Evolutionary conservation across 2,329 filamentous ascomycete genomes (phyloP).

Genomic region (Meredithiella fracta): DNA sequence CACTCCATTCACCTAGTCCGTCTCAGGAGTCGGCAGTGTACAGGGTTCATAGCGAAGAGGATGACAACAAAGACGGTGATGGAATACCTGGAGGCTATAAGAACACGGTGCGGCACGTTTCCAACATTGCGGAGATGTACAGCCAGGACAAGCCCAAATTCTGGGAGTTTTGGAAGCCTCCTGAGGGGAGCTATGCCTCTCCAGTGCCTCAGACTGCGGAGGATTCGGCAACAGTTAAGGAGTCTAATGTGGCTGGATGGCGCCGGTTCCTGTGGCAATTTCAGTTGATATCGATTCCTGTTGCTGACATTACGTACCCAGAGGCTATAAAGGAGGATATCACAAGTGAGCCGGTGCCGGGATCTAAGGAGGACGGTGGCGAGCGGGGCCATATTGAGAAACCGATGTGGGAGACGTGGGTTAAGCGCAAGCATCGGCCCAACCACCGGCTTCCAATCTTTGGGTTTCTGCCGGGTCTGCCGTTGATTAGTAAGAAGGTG

Average conservation of each 20-base stretch:
- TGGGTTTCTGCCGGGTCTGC: slow-evolving; percentile 61
- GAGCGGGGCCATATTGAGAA: slow-evolving; percentile 36
- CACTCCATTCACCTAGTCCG: slow-evolving; percentile 8
- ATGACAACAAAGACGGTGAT: not conserved
- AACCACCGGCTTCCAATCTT: slow-evolving; percentile 59
- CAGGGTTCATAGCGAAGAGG: slow-evolving; percentile 6
- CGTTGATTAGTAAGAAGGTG: slow-evolving; percentile 71
- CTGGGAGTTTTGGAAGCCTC: slow-evolving; percentile 51
- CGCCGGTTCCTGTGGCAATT: slow-evolving; percentile 18
- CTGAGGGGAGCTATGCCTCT: slow-evolving; percentile 42
- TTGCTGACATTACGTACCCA: slow-evolving; percentile 40
- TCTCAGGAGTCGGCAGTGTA: slow-evolving; percentile 8
- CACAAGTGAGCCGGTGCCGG: slow-evolving; percentile 20
- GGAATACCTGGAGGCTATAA: slow-evolving; percentile 18
- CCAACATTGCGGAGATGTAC: slow-evolving; percentile 34
- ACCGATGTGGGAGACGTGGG: slow-evolving; percentile 62
- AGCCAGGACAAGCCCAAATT: slow-evolving; percentile 31
- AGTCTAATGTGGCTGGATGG: slow-evolving; percentile 30
- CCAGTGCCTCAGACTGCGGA: slow-evolving; percentile 43
- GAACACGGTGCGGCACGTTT: slow-evolving; percentile 37
- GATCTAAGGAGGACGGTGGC: slow-evolving; percentile 30
- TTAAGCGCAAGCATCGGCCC: slow-evolving; percentile 66
- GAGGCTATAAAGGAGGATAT: slow-evolving; percentile 40
- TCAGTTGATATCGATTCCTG: slow-evolving; percentile 18
- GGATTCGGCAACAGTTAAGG: slow-evolving; percentile 20